These are phyloP conservation scores for Talaromyces stipitatus DNA, from an alignment of 495 filamentous ascomycete genomes.

Conservation along the genomic window DNA sequence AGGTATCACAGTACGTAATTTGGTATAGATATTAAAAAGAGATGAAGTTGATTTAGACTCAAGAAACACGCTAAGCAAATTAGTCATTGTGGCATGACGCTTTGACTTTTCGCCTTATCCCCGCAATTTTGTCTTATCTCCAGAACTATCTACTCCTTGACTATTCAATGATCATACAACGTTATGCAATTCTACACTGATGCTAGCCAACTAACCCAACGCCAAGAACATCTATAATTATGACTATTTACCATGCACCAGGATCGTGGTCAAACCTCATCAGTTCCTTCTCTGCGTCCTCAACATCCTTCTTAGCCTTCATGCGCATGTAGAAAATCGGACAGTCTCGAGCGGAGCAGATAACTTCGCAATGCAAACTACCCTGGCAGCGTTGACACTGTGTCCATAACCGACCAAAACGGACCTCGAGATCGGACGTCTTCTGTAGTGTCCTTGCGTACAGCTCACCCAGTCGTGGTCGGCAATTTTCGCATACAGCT, in stretches of 20 bases:
- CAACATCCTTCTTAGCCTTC: constrained; percentile 99
- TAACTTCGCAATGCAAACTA: constrained; percentile 95
- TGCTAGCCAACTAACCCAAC: too few relatives aligned
- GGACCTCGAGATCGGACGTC: constrained; percentile 83
- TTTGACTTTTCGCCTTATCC: neutral
- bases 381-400: constrained; percentile 98
- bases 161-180: too few relatives aligned
- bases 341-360: constrained; percentile 92
- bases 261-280: constrained; percentile 82
- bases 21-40: neutral
- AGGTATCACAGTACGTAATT: neutral
- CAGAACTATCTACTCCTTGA: too few relatives aligned
- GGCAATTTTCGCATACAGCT: constrained; percentile 81
- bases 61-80: neutral
- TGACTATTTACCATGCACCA: constrained; percentile 42
- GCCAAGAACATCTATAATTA: neutral
- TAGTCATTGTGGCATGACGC: neutral
- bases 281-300: constrained; percentile 88
- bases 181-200: too few relatives aligned
- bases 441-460: constrained; percentile 87
- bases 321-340: constrained; percentile 99
- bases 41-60: constrained; percentile 3
- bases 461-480: constrained; percentile 78
- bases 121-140: neutral
- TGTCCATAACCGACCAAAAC: constrained; percentile 92